Evolutionary conservation across 371 early-diverging fungal species (phyloP), one percentile per base, ranked within the genome.

Genomic region (Thermomucor indicae-seudaticae): DNA sequence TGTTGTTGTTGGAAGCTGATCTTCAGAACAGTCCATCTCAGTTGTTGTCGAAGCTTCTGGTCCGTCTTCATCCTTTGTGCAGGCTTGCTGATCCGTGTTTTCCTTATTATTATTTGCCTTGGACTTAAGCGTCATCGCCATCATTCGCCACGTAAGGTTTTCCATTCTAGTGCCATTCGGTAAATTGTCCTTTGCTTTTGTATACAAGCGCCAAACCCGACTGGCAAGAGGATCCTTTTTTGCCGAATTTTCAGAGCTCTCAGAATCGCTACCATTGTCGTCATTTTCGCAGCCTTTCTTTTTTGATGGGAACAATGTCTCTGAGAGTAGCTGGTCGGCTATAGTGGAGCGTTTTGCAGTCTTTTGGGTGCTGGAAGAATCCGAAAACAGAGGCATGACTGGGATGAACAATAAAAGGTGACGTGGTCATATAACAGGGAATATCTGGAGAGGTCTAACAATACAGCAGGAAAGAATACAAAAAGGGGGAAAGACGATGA

Each of bases 121-220:
- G 25, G 71, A 65, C 47, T 62, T 68, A 2, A 72, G 43, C 11
- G 72, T 67, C 64, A 80, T 65, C 11, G 76, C 76, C 84, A 83
- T 81, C 59, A 75, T 67, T 17, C 84, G 74, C 84, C 84, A 83
- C 3, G 81, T 74, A 22, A 80, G 39, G 58, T 83, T 83, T 51
- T 83, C 84, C 1, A 81, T 52, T 20, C 84, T 69, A 29, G 70
- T 61, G 30, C 79, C 80, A 19, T 83, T 64, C 10, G 80, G 79
- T 40, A 80, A 37, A 14, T 58, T 60, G 43, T 79, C 79, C 56
- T 79, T 79, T 14, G 81, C 78, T 51, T 79, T 78, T 27, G 80
- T 77, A 54, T 75, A 81, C 48, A 83, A 55, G 17, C 76, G 67
- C 84, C 84, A 83, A 30, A 85, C 57, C 29, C 75, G 67, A 20